Evolutionary conservation across 1,139 yeast genomes (phyloP).

Genomic region (Yamadazyma jaroonii): DNA sequence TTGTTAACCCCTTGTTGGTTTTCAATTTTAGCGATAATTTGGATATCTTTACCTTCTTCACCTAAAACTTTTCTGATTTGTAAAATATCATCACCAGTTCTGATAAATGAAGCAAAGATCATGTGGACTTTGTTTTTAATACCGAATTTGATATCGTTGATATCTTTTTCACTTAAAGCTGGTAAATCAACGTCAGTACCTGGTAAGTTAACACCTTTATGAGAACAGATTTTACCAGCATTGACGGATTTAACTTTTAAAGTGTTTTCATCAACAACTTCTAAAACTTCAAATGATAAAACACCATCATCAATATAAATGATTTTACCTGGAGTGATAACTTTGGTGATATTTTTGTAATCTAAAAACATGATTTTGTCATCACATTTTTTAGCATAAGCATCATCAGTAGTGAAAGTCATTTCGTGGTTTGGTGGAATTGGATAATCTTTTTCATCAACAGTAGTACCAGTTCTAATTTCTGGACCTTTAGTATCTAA

Average conservation of each 20-base stretch:
- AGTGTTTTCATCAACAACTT: conserved; percentile 74
- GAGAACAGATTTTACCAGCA: conserved; percentile 93
- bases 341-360: conserved; percentile 95
- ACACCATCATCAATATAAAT: conserved; percentile 98
- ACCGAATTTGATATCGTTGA: conserved; percentile 87
- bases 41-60: conserved; percentile 93
- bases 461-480: conserved; percentile 96
- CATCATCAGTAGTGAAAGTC: conserved; percentile 89
- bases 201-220: conserved; percentile 99
- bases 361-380: conserved; percentile 84
- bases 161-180: conserved; percentile 95
- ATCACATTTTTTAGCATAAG: conserved; percentile 67
- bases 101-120: conserved; percentile 97
- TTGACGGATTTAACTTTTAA: conserved; percentile 86
- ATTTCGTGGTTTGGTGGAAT: conserved; percentile 84
- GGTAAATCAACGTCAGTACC: conserved; percentile 99
- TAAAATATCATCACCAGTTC: conserved; percentile 86
- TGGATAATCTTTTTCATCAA: conserved; percentile 74
- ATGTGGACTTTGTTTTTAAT: conserved; percentile 96
- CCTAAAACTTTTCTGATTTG: conserved; percentile 94
- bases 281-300: conserved; percentile 86
- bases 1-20: conserved; percentile 99
- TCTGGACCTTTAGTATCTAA: conserved; percentile 99
- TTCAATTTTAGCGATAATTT: conserved; percentile 96
- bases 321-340: conserved; percentile 80